phyloP scores from a whole-genome alignment of 2,329 filamentous ascomycete species.

The Lomentospora prolificans region DNA sequence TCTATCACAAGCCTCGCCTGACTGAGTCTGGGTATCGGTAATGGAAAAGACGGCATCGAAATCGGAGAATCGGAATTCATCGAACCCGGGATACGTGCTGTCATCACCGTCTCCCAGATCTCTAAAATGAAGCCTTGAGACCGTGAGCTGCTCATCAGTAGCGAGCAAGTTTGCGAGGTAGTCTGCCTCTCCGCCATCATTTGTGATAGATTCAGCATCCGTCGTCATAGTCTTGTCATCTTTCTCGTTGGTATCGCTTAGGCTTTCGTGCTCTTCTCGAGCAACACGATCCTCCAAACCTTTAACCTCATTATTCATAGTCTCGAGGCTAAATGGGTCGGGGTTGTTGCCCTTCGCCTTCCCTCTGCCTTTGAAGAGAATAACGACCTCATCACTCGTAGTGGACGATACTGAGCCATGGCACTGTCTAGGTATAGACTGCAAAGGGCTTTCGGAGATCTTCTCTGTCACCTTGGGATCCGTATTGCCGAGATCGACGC shows the following conservation, averaged over 20 bases:
- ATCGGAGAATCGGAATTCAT: background rate
- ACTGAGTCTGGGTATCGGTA: background rate
- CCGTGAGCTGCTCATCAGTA: conserved; percentile 42
- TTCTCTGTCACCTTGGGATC: too few relatives aligned
- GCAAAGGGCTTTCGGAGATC: too few relatives aligned
- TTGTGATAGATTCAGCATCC: conserved; percentile 1
- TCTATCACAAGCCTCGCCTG: too few relatives aligned
- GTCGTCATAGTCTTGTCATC: background rate
- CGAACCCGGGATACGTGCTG: conserved; percentile 11
- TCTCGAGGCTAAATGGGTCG: conserved; percentile 12
- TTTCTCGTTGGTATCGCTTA: background rate
- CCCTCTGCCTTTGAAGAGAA: conserved; percentile 53
- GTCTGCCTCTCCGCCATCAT: conserved; percentile 28
- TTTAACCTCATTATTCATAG: conserved; percentile 5
- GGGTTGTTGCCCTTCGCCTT: conserved; percentile 13
- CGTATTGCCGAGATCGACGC: too few relatives aligned
- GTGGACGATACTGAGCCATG: conserved; percentile 5
- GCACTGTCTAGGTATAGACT: background rate
- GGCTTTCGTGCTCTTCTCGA: background rate
- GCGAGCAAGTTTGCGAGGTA: conserved; percentile 59
- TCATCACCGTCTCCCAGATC: conserved; percentile 18
- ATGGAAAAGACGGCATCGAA: background rate
- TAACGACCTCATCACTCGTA: conserved; percentile 45
- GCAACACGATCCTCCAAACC: background rate
- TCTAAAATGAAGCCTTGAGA: conserved; percentile 44